Conservation (phyloP, 352 stramenopile species). For the Pythium monospermum region DNA sequence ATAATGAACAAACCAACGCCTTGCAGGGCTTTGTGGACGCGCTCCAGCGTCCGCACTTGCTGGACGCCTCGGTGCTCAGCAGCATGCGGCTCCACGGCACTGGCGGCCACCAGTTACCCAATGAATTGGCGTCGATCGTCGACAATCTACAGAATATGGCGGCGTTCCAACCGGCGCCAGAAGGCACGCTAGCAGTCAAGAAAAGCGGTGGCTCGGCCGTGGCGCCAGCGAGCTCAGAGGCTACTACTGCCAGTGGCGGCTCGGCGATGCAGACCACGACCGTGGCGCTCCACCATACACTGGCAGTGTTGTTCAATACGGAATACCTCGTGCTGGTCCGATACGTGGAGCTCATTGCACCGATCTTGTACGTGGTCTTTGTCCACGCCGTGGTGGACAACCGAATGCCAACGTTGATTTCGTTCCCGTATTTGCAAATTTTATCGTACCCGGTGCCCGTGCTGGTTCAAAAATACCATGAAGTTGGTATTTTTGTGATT, state of each 20-base stretch:
- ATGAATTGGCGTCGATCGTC: conserved; percentile 4
- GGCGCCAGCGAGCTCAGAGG: too few relatives aligned
- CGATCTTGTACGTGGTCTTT: conserved; percentile 14
- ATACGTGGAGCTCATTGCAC: conserved; percentile 21
- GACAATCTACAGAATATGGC: conserved; percentile 7
- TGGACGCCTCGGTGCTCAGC: conserved; percentile 4
- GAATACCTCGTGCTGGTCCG: conserved; percentile 21
- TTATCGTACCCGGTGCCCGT: background rate
- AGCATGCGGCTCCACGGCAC: conserved; percentile 1
- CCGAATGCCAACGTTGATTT: background rate
- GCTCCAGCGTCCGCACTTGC: conserved; percentile 2
- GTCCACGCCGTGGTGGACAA: conserved; percentile 1
- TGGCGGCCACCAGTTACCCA: background rate
- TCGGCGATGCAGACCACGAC: background rate
- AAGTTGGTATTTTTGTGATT: background rate
- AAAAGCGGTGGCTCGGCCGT: background rate
- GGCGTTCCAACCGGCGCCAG: background rate
- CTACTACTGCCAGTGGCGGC: too few relatives aligned
- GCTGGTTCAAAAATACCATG: conserved; percentile 4
- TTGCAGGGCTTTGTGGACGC: conserved; percentile 8
- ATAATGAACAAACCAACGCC: background rate
- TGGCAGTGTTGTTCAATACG: conserved; percentile 16
- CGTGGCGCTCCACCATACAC: conserved; percentile 2
- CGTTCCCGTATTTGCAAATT: too few relatives aligned
- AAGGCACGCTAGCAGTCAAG: background rate